Conservation (phyloP, 1,284 basidiomycete genomes). For the Cutaneotrichosporon mucoides region DNA sequence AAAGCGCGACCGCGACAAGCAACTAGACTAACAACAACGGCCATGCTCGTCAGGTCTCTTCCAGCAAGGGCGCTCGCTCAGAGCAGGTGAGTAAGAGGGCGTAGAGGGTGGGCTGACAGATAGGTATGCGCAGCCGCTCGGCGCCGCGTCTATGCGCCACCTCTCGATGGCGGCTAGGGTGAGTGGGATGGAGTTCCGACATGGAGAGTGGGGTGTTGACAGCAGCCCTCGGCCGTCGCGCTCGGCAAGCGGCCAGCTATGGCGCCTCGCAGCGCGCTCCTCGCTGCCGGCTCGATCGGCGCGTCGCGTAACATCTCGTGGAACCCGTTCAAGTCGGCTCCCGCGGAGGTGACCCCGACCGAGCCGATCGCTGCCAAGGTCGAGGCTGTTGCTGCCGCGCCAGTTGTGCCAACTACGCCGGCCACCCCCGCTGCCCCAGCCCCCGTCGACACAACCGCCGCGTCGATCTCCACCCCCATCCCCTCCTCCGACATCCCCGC, state of each 20-base stretch:
- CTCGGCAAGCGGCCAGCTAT: constrained; percentile 35
- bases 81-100: constrained; percentile 8
- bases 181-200: no score
- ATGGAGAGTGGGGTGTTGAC: no score
- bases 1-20: background rate
- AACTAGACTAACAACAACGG: background rate
- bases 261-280: background rate
- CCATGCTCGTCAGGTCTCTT: constrained; percentile 20
- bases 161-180: constrained; percentile 22
- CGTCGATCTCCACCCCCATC: constrained; percentile 7
- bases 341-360: constrained; percentile 5
- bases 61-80: constrained; percentile 11
- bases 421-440: background rate
- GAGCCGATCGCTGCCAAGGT: constrained; percentile 4
- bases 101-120: background rate
- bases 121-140: constrained; percentile 13
- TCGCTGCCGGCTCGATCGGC: background rate
- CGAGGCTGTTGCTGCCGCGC: constrained; percentile 5
- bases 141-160: constrained; percentile 15
- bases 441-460: background rate
- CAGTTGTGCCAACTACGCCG: no score
- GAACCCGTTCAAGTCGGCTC: constrained; percentile 24
- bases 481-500: constrained; percentile 11
- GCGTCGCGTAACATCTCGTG: constrained; percentile 25
- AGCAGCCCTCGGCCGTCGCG: constrained; percentile 28